A percentile compares a stretch with the other conserved stretches of the same genome.
phyloP scores from a whole-genome alignment of 2,329 filamentous ascomycete species.

The Gremmenia infestans region DNA sequence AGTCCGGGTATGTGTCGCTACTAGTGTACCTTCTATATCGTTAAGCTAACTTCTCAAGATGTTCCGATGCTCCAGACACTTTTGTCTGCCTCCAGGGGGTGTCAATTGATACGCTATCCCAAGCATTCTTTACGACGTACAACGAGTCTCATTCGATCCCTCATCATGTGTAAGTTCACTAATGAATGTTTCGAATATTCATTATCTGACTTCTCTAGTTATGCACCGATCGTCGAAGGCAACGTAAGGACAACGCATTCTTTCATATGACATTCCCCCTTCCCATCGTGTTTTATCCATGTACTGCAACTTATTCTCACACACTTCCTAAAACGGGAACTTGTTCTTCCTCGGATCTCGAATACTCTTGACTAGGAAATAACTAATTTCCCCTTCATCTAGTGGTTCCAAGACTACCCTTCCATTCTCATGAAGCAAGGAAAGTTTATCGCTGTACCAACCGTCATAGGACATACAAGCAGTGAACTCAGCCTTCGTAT shows the following conservation, averaged over 20 bases:
- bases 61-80: neutral
- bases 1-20: slow-evolving; percentile 8
- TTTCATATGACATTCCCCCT: no score
- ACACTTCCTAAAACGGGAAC: no score
- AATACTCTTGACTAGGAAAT: no score
- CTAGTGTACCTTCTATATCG: neutral
- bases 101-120: slow-evolving; percentile 4
- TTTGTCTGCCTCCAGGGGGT: slow-evolving; percentile 12
- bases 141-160: neutral
- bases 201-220: neutral
- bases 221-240: no score
- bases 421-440: slow-evolving; percentile 6
- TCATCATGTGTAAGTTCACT: slow-evolving; percentile 4
- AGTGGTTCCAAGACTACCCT: slow-evolving; percentile 7
- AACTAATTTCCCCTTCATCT: no score
- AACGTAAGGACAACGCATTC: no score
- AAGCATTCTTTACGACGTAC: slow-evolving; percentile 5
- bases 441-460: slow-evolving; percentile 9
- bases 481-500: slow-evolving; percentile 9
- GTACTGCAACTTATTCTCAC: no score
- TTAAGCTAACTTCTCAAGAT: slow-evolving; percentile 1
- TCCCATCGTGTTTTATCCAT: no score
- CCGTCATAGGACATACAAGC: slow-evolving; percentile 11
- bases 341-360: no score
- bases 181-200: neutral